These are phyloP conservation scores for Ilyonectria mors-panacis DNA, from an alignment of 2,329 filamentous ascomycete genomes.

Conservation along the genomic window DNA sequence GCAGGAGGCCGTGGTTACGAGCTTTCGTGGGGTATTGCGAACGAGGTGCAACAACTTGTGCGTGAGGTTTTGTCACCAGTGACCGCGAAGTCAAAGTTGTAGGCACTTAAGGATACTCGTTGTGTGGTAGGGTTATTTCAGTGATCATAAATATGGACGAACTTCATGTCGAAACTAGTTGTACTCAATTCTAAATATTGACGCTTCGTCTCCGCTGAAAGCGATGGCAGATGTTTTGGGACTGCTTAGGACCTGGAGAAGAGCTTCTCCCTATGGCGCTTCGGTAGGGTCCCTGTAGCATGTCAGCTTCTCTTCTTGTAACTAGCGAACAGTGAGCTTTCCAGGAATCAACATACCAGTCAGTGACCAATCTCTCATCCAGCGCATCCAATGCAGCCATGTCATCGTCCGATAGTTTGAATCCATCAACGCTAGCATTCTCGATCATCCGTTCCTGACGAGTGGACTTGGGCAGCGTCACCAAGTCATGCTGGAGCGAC, in stretches of 20 bases:
- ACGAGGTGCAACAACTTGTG: conserved; percentile 55
- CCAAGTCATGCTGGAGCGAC: conserved; percentile 81
- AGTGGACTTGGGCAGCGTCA: conserved; percentile 82
- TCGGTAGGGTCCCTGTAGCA: conserved; percentile 50
- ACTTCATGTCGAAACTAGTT: not conserved
- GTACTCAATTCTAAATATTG: no score
- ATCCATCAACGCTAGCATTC: conserved; percentile 74
- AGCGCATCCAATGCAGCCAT: conserved; percentile 74
- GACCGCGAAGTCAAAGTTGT: conserved; percentile 28
- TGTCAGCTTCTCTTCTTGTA: conserved; percentile 16
- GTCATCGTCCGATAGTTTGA: conserved; percentile 75
- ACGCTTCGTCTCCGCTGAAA: not conserved
- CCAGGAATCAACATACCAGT: conserved; percentile 60
- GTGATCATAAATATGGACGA: not conserved
- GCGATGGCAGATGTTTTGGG: not conserved
- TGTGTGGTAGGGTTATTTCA: not conserved
- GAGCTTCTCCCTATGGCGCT: conserved; percentile 35
- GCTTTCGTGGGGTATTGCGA: conserved; percentile 72
- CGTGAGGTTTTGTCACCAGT: conserved; percentile 23
- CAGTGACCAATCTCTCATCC: conserved; percentile 82
- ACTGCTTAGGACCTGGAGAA: not conserved
- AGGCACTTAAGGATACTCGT: not conserved
- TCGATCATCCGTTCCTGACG: conserved; percentile 73
- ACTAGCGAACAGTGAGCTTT: not conserved
- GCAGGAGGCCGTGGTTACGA: conserved; percentile 74